Percentiles rank a stretch among this genome's conserved stretches.
phyloP scores from a whole-genome alignment of 2,329 filamentous ascomycete species.

The Didymella exigua region DNA sequence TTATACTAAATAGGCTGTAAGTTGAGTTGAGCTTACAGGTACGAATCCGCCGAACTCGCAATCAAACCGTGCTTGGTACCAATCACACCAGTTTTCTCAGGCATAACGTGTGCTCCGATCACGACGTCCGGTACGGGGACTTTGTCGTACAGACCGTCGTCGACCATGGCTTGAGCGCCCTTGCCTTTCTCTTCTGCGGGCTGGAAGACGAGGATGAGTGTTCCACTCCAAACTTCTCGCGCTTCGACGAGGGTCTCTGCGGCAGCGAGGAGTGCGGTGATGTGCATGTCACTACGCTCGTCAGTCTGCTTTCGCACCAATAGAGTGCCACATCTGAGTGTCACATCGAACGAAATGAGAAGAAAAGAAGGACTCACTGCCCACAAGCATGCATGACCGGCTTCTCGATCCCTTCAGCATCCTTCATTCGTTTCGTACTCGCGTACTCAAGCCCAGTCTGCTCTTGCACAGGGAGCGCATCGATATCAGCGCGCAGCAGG shows the following conservation, averaged over 20 bases:
- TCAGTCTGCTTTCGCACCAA: background rate
- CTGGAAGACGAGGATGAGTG: conserved; percentile 68
- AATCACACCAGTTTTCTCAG: conserved; percentile 48
- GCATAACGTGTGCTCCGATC: conserved; percentile 64
- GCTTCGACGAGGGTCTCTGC: conserved; percentile 56
- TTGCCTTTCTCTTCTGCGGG: conserved; percentile 68
- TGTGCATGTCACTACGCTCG: conserved; percentile 60
- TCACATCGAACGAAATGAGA: background rate
- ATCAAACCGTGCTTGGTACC: conserved; percentile 52
- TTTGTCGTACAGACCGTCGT: conserved; percentile 62
- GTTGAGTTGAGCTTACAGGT: conserved; percentile 24
- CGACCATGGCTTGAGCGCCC: conserved; percentile 68
- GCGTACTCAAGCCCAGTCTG: conserved; percentile 62
- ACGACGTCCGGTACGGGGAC: conserved; percentile 62
- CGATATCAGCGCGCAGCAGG: conserved; percentile 66
- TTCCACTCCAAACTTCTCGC: conserved; percentile 63
- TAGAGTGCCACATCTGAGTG: too few relatives aligned
- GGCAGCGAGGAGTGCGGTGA: conserved; percentile 62
- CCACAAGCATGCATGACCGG: conserved; percentile 73
- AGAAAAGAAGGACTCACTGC: conserved; percentile 34
- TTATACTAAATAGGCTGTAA: background rate
- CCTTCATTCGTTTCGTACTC: conserved; percentile 54
- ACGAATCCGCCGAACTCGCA: conserved; percentile 50
- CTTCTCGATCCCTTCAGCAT: conserved; percentile 55
- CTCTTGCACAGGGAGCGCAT: conserved; percentile 65